phyloP scores from a whole-genome alignment of 1,284 basidiomycete species.

The Apiotrichum veenhuisii region DNA sequence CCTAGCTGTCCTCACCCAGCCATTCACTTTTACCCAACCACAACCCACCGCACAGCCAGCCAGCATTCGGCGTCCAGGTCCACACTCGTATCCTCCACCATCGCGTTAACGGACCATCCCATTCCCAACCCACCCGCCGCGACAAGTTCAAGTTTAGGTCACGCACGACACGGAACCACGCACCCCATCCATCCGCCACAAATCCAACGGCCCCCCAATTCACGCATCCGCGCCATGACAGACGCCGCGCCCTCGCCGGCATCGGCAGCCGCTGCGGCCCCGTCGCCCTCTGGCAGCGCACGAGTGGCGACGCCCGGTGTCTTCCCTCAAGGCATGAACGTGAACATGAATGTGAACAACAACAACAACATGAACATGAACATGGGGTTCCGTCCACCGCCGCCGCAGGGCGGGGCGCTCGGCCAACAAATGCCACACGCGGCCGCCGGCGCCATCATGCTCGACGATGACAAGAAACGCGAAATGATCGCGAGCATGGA shows the following conservation, averaged over 20 bases:
- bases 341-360: not conserved
- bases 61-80: not conserved
- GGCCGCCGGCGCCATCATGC: conserved; percentile 9
- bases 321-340: not conserved
- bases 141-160: not conserved
- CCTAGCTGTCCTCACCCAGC: too few species aligned
- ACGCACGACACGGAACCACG: not conserved
- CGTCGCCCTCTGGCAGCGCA: conserved; percentile 9
- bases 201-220: not conserved
- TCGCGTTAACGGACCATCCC: not conserved
- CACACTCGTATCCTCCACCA: not conserved
- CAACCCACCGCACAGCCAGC: too few species aligned
- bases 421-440: not conserved
- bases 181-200: not conserved
- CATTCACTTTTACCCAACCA: too few species aligned
- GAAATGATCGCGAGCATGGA: conserved; percentile 41
- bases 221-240: conserved; percentile 8
- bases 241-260: conserved; percentile 19
- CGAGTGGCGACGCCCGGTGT: conserved; percentile 9
- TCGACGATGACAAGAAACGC: conserved; percentile 40
- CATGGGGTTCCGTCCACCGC: not conserved
- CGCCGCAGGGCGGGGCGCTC: not conserved
- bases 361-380: not conserved
- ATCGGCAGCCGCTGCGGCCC: conserved; percentile 8
- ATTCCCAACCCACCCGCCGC: not conserved